Conservation (phyloP, 2,329 filamentous ascomycete species). For the Fusarium tjaetaba region DNA sequence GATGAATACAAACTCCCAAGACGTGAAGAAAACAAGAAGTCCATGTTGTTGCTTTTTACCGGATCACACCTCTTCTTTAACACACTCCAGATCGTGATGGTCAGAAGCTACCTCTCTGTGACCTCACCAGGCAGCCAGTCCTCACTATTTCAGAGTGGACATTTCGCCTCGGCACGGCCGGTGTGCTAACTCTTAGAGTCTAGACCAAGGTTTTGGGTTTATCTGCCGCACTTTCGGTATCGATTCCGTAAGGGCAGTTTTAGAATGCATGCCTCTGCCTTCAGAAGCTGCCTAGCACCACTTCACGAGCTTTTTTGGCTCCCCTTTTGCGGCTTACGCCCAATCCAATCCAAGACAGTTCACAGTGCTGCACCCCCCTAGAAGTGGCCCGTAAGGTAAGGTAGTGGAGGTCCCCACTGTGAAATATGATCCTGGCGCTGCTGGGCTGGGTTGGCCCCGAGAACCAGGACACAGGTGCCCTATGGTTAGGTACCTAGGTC, state of each 20-base stretch:
- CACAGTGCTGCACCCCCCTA: conserved; percentile 16
- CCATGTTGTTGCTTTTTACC: conserved; percentile 17
- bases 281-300: neutral
- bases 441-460: conserved; percentile 41
- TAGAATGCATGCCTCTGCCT: conserved; percentile 4
- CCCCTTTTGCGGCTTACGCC: neutral
- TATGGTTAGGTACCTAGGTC: neutral
- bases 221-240: conserved; percentile 40
- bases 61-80: conserved; percentile 2
- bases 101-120: neutral
- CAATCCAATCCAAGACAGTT: neutral
- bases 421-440: conserved; percentile 36
- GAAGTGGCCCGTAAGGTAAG: neutral
- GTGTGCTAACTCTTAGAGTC: conserved; percentile 1
- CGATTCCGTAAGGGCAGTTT: conserved; percentile 39
- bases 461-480: conserved; percentile 42
- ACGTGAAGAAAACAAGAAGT: neutral
- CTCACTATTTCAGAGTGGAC: neutral
- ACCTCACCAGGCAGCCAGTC: neutral
- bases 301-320: conserved; percentile 25
- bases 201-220: conserved; percentile 32
- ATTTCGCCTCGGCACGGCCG: conserved; percentile 25
- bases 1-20: conserved; percentile 2
- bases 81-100: neutral
- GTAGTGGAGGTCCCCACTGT: conserved; percentile 26